Conservation (phyloP, 192 early-diverging fungal genomes). For the Chytriomyces sp. region DNA sequence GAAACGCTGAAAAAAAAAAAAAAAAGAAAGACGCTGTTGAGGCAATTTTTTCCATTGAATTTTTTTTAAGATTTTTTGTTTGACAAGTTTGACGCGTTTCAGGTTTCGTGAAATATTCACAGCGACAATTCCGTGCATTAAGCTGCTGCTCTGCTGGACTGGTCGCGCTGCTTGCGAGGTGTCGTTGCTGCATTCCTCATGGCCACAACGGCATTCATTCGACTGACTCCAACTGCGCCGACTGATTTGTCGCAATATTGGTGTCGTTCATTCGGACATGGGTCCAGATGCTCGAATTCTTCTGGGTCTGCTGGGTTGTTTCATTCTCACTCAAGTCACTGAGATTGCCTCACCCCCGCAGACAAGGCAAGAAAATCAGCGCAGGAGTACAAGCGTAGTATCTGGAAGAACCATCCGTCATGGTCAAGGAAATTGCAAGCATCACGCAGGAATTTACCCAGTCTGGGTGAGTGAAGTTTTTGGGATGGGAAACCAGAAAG, state of each 20-base stretch:
- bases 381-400: slow-evolving; percentile 91
- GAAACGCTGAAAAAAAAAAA: neutral
- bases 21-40: neutral
- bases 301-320: slow-evolving; percentile 43
- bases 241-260: slow-evolving; percentile 94
- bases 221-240: neutral
- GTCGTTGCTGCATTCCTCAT: too few species aligned
- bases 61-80: too few species aligned
- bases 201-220: neutral
- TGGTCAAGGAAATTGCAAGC: slow-evolving; percentile 95
- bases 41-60: too few species aligned
- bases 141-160: neutral
- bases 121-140: neutral
- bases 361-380: slow-evolving; percentile 95
- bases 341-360: neutral
- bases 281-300: slow-evolving; percentile 96
- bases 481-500: too few species aligned
- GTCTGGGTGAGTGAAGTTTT: slow-evolving; percentile 72
- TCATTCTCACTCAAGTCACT: neutral
- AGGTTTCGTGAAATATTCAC: too few species aligned
- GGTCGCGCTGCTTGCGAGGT: too few species aligned
- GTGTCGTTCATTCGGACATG: slow-evolving; percentile 99
- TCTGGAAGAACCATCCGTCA: slow-evolving; percentile 91
- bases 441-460: slow-evolving; percentile 99
- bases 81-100: too few species aligned